Base-by-base conservation (phyloP, 805 yeast species). In the Diddensiella transvaalensis region DNA sequence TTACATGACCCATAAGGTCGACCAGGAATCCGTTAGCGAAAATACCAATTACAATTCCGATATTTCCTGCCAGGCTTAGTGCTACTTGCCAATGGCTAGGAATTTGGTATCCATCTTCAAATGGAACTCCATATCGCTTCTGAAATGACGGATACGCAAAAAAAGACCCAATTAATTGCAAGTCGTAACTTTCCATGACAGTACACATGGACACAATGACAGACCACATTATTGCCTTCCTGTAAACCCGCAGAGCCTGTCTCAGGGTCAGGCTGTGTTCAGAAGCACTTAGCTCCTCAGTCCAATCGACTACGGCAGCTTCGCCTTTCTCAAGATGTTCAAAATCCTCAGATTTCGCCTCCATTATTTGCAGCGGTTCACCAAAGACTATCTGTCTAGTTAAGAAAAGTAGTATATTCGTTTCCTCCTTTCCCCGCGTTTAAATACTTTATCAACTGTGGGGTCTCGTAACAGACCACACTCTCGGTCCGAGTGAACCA, bases 111-210 rank as follows among this genome's bases (percentile, higher is more conserved):
- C 30, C 17, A 4, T 18, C 22, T 5, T 42, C 40, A 15, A 42
- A 36, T 42, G 47, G 51, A 5, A 22, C 23, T 3, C 80, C 80
- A 49, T 67, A 76, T 52, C 67, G 66, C 40, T 54, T 56, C 40
- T 61, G 59, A 53, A 76, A 76, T 19, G 70, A 66, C 1, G 77
- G 76, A 56, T 72, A 68, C 3, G 73, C 77, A 60, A 64, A 75
- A 56, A 77, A 70, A 5, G 74, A 63, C 24, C 62, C 59, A 40
- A 75, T 61, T 38, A 76, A 60, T 36, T 62, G 62, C n/a, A 66
- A 59, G 53, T 76, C 80, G 59, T 73, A 76, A 17, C 79, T 79
- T 52, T 75, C 79, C 79, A 75, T 75, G 47, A 76, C 57, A 46
- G 76, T 63, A 24, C 75, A 68, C 11, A 71, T 55, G 3, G 77